Conservation (phyloP, 805 yeast genomes). For the Nakazawaea anatomiae region DNA sequence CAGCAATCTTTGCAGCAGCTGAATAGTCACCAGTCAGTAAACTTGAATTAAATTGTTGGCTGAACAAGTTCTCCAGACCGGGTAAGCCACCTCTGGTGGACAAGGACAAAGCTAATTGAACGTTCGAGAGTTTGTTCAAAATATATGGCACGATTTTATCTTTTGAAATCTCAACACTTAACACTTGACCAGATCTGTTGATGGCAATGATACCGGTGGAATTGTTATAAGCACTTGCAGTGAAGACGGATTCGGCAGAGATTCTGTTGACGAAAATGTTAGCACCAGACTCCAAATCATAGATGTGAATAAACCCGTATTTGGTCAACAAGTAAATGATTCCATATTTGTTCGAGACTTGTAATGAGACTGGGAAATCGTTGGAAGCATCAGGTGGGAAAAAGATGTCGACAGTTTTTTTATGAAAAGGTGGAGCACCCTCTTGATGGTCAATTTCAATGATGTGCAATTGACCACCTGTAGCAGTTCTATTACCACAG, state of each 20-base stretch:
- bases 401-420: conserved; percentile 87
- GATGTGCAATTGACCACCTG: conserved; percentile 82
- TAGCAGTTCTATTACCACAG: conserved; percentile 83
- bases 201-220: conserved; percentile 86
- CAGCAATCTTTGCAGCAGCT: conserved; percentile 95
- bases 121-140: conserved; percentile 78
- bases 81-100: conserved; percentile 96
- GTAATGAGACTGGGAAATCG: conserved; percentile 94
- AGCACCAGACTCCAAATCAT: conserved; percentile 88
- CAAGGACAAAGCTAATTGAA: conserved; percentile 76
- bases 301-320: conserved; percentile 92
- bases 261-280: conserved; percentile 94
- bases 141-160: conserved; percentile 86
- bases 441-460: conserved; percentile 95
- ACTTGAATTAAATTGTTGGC: conserved; percentile 85
- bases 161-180: conserved; percentile 84
- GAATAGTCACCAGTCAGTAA: conserved; percentile 81
- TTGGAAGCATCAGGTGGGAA: conserved; percentile 95
- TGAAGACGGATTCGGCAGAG: conserved; percentile 91
- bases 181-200: conserved; percentile 92
- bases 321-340: conserved; percentile 86
- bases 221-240: conserved; percentile 68
- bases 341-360: conserved; percentile 81
- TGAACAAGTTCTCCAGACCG: conserved; percentile 91
- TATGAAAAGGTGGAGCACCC: conserved; percentile 74